Conservation (phyloP, 352 stramenopile species). For the Lagenidium giganteum region DNA sequence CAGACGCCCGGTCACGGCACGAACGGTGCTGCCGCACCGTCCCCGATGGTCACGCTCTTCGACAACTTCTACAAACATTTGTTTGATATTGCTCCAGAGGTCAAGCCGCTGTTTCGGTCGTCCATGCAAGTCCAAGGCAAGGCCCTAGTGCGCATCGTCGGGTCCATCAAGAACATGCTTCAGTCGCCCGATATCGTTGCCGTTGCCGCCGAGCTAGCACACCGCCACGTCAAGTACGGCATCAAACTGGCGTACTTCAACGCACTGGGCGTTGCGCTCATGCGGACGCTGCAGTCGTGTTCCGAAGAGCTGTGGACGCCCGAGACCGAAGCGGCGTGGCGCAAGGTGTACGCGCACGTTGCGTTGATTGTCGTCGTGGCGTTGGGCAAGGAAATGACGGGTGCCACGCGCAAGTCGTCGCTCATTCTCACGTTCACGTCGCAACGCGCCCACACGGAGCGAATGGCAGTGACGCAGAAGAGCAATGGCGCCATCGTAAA, state of each 20-base stretch:
- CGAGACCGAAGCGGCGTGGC: constrained; percentile 22
- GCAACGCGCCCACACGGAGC: background rate
- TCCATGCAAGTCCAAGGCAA: constrained; percentile 37
- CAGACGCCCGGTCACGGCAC: background rate
- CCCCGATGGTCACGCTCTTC: constrained; percentile 29
- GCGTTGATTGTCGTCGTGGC: constrained; percentile 20
- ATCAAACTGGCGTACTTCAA: constrained; percentile 34
- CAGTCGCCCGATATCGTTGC: constrained; percentile 25
- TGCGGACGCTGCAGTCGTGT: constrained; percentile 21
- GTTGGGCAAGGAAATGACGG: constrained; percentile 2
- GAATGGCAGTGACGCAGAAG: background rate
- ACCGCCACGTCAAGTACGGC: constrained; percentile 33
- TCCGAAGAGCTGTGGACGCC: constrained; percentile 23
- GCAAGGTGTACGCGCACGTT: constrained; percentile 20
- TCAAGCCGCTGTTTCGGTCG: constrained; percentile 33
- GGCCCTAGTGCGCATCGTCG: constrained; percentile 31
- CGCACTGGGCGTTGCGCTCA: constrained; percentile 19
- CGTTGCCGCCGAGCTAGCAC: constrained; percentile 16
- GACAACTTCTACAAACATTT: constrained; percentile 37
- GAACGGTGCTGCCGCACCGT: constrained; percentile 6
- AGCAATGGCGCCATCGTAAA: background rate
- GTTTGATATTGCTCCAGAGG: constrained; percentile 25
- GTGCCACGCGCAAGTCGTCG: background rate
- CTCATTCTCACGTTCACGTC: background rate
- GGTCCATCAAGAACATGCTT: constrained; percentile 30